Evolutionary conservation across 129 eudicot genomes (phyloP), one percentile per base, ranked within the genome.

Genomic region (Centella asiatica): DNA sequence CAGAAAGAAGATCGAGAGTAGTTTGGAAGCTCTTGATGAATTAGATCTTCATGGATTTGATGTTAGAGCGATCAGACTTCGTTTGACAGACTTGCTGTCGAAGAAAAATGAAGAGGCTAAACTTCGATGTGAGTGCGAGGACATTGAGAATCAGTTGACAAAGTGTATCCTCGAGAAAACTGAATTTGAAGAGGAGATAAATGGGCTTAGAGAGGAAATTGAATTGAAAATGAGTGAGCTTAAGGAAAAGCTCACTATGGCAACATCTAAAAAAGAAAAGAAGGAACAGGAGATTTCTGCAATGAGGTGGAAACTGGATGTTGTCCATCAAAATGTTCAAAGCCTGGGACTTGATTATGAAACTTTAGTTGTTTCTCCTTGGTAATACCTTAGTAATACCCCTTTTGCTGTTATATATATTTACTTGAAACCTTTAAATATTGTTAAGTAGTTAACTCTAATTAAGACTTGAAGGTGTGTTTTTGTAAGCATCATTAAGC

Each of bases 1-100:
- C n/a, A 39, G 7, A 15, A 49, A 63, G 33, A 5, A 44, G 13
- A 57, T 75, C 27, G 62, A 62, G 4, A 31, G 62, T 62, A 59
- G 40, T 22, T 64, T 71, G 69, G 66, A 57, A 71, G 52, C 66
- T 6, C 52, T 79, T 15, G 65, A 1, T 0, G 77, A 79, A n/a
- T 67, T 79, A 69, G 80, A 79, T 58, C 14, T 44, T 10, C 72
- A 79, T 27, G 84, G 84, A 12, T 79, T 79, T 39, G 62, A 74
- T 39, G 84, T 75, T 51, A 63, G 62, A 28, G 31, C 32, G 20
- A 20, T 74, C 12, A 68, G 57, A 19, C 74, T 13, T 9, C 69
- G 77, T 51, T 64, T 74, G 13, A 64, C 40, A 3, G 24, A 51
- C 33, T 47, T 79, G 53, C 51, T 48, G 7, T 31, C 45, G 15